A percentile compares a stretch with the other conserved stretches of the same genome.
These are phyloP conservation scores for Verticillium isaacii DNA, from an alignment of 2,329 filamentous ascomycete genomes.

Conservation along the genomic window DNA sequence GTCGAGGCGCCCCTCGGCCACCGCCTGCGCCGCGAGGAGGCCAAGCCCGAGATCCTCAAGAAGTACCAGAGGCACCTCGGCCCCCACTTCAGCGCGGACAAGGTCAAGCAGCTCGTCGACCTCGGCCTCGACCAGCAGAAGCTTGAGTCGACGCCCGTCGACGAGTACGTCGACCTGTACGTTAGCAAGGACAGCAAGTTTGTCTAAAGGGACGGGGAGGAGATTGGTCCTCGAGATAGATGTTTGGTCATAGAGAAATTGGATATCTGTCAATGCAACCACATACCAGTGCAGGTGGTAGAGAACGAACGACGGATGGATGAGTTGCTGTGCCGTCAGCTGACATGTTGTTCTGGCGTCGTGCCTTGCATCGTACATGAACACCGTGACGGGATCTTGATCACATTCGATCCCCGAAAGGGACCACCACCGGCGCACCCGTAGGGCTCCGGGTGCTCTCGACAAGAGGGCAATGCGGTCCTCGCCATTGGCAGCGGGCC, in stretches of 20 bases:
- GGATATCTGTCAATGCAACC: neutral
- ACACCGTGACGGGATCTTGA: neutral
- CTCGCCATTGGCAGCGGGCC: neutral
- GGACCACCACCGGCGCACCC: too few species aligned
- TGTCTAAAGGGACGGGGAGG: constrained; percentile 21
- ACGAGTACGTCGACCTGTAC: constrained; percentile 90
- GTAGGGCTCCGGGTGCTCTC: too few species aligned
- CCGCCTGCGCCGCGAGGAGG: constrained; percentile 85
- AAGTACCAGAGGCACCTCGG: constrained; percentile 93
- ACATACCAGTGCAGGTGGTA: too few species aligned
- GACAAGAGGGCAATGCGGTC: neutral
- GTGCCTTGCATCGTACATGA: neutral
- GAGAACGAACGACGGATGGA: neutral
- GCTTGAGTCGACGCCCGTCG: constrained; percentile 77
- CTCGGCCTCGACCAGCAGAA: constrained; percentile 70
- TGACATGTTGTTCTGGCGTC: neutral
- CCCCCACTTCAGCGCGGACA: constrained; percentile 72
- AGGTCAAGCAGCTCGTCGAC: constrained; percentile 78
- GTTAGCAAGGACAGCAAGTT: constrained; percentile 60
- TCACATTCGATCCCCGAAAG: neutral
- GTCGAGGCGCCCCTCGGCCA: constrained; percentile 95
- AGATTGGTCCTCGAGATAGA: neutral
- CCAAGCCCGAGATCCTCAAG: constrained; percentile 91
- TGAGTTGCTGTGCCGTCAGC: neutral
- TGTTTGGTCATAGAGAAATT: neutral